Percentiles rank a stretch among this genome's conserved stretches.
Conservation (phyloP, 176 grass and related monocot species). For the Phyllostachys edulis region DNA sequence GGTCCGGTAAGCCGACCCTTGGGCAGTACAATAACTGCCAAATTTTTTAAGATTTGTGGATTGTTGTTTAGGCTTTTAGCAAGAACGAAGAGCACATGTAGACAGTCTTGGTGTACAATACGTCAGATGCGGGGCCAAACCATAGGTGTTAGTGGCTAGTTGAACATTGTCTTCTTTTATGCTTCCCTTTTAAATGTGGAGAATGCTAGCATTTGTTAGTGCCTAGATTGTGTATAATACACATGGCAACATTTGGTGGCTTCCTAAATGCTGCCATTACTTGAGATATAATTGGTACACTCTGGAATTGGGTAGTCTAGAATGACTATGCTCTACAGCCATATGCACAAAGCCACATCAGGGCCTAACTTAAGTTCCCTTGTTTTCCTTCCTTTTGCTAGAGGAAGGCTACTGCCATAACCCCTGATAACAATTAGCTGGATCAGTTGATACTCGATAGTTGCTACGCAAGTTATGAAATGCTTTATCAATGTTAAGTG, state of each 20-base stretch:
- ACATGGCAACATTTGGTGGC: background rate
- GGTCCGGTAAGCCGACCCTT: too few relatives aligned
- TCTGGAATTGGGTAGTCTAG: background rate
- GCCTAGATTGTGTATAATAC: background rate
- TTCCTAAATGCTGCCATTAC: background rate
- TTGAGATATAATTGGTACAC: background rate
- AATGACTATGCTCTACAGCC: conserved; percentile 5
- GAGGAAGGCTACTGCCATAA: background rate
- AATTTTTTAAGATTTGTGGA: background rate
- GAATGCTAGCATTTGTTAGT: background rate
- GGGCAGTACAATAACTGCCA: background rate
- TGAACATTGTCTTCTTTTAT: background rate
- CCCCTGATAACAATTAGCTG: conserved; percentile 6
- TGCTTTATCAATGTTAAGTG: conserved; percentile 4
- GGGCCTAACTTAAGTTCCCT: background rate
- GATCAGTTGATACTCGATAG: conserved; percentile 3
- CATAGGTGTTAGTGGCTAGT: background rate
- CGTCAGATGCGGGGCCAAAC: background rate
- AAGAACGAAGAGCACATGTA: background rate
- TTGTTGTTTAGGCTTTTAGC: background rate
- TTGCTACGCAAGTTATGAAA: background rate
- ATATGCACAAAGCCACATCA: background rate
- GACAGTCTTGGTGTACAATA: background rate
- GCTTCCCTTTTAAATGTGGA: background rate
- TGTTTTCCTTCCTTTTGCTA: background rate